These are phyloP conservation scores for Cyclocybe cylindracea DNA, from an alignment of 768 basidiomycete species.

Conservation along the genomic window DNA sequence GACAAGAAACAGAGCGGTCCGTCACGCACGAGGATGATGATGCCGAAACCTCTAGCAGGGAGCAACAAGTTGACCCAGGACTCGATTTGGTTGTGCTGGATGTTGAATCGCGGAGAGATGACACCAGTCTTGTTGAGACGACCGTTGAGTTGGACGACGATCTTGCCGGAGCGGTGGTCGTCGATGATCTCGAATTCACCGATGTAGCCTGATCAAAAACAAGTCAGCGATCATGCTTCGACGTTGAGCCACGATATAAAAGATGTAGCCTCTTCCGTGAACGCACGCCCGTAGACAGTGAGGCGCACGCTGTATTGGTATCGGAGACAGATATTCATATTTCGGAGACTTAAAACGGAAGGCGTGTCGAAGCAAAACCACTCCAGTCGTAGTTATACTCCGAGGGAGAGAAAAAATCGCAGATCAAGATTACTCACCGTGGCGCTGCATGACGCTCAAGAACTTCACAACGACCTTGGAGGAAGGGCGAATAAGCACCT, in stretches of 20 bases:
- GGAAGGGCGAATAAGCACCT: slow-evolving; percentile 95
- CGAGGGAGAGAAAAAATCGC: slow-evolving; percentile 35
- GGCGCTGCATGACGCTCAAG: slow-evolving; percentile 97
- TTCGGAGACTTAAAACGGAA: slow-evolving; percentile 85
- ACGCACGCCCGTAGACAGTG: slow-evolving; percentile 40
- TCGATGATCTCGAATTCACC: slow-evolving; percentile 99
- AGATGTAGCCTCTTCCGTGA: slow-evolving; percentile 59
- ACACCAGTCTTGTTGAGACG: slow-evolving; percentile 99
- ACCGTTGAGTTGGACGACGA: slow-evolving; percentile 97
- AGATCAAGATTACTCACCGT: slow-evolving; percentile 62
- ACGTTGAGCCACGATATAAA: slow-evolving; percentile 12
- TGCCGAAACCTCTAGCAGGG: slow-evolving; percentile 94
- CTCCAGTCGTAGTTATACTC: slow-evolving; percentile 88
- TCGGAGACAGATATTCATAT: slow-evolving; percentile 53
- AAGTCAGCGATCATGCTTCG: slow-evolving; percentile 7
- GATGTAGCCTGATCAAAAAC: slow-evolving; percentile 74
- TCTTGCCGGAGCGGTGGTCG: slow-evolving; percentile 97
- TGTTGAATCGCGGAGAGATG: slow-evolving; percentile 98
- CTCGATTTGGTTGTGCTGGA: slow-evolving; percentile 91
- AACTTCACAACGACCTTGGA: slow-evolving; percentile 99
- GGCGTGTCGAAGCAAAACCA: slow-evolving; percentile 58
- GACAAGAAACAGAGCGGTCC: neutral
- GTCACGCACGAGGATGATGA: slow-evolving; percentile 83
- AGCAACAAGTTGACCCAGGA: slow-evolving; percentile 96
- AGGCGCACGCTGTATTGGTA: slow-evolving; percentile 61